Percentiles rank a stretch among this genome's conserved stretches.
Evolutionary conservation across 164 flowering plant genomes (phyloP).

Genomic region (Aristolochia fimbriata): DNA sequence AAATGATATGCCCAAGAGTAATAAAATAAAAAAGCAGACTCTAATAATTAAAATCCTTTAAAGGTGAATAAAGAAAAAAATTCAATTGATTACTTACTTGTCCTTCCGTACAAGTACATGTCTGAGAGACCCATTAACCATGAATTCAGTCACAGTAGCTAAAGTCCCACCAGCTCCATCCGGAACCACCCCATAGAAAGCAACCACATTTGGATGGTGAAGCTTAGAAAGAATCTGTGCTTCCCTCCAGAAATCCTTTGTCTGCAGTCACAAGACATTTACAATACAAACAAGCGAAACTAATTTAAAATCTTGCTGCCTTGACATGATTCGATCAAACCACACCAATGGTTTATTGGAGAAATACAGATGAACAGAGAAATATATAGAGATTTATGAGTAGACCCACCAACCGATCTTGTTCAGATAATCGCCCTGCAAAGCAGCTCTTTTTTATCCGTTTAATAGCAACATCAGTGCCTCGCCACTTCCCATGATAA

Average conservation of each 20-base stretch:
- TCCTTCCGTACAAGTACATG: conserved; percentile 57
- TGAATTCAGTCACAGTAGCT: conserved; percentile 78
- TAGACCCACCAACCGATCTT: conserved; percentile 66
- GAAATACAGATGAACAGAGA: too few species aligned
- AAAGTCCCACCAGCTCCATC: conserved; percentile 75
- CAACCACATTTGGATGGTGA: conserved; percentile 89
- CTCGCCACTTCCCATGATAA: conserved; percentile 89
- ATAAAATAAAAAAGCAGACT: too few species aligned
- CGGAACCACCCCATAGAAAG: conserved; percentile 85
- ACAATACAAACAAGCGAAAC: not conserved
- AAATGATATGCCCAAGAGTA: too few species aligned
- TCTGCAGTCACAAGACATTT: conserved; percentile 20
- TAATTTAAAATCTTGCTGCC: too few species aligned
- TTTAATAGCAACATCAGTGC: conserved; percentile 90
- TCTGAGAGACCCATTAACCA: conserved; percentile 78
- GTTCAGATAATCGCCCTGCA: conserved; percentile 77
- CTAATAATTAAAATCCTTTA: too few species aligned
- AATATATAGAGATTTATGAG: not conserved
- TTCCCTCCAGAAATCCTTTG: conserved; percentile 83
- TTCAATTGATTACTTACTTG: conserved; percentile 28
- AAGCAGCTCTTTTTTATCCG: conserved; percentile 80
- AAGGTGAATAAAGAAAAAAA: too few species aligned
- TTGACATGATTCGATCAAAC: too few species aligned
- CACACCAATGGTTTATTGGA: too few species aligned
- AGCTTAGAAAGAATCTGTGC: conserved; percentile 70